Conservation (phyloP, 2,329 filamentous ascomycete genomes). For the Saccharata proteae region DNA sequence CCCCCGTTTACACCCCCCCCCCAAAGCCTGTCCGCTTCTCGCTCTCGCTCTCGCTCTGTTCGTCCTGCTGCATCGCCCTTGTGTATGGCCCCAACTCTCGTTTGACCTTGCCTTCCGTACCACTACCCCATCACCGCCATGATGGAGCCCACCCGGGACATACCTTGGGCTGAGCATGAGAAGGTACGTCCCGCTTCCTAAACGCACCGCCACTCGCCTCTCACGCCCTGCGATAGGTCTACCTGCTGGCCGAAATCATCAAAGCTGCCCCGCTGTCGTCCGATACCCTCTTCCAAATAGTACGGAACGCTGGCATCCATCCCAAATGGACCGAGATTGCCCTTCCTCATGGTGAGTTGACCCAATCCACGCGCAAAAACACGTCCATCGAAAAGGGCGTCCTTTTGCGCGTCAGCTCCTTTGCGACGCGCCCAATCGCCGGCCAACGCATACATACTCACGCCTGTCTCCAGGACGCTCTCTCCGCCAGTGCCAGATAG, state of each 20-base stretch:
- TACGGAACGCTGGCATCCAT: slow-evolving; percentile 30
- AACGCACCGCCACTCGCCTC: slow-evolving; percentile 5
- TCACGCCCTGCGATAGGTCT: slow-evolving; percentile 16
- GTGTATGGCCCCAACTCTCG: slow-evolving; percentile 11
- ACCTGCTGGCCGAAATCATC: slow-evolving; percentile 40
- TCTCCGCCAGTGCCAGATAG: slow-evolving; percentile 23
- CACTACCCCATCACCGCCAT: slow-evolving; percentile 12
- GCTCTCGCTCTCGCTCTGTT: slow-evolving; percentile 18
- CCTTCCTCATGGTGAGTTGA: slow-evolving; percentile 38
- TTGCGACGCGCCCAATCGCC: neutral
- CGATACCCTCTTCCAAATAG: slow-evolving; percentile 30
- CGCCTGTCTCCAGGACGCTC: slow-evolving; percentile 19
- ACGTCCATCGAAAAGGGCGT: neutral
- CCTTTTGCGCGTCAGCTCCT: neutral
- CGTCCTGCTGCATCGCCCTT: slow-evolving; percentile 20
- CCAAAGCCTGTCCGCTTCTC: too few relatives aligned
- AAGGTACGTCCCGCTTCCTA: slow-evolving; percentile 25
- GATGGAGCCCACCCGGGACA: slow-evolving; percentile 31
- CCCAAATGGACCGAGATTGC: slow-evolving; percentile 38
- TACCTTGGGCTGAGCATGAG: slow-evolving; percentile 35
- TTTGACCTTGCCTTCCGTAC: slow-evolving; percentile 17
- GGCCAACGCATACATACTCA: slow-evolving; percentile 5
- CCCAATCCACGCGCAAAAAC: neutral
- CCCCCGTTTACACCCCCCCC: slow-evolving; percentile 21
- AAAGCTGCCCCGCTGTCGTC: slow-evolving; percentile 34